These are phyloP conservation scores for Fusarium subglutinans DNA, from an alignment of 2,329 filamentous ascomycete species.

Conservation along the genomic window DNA sequence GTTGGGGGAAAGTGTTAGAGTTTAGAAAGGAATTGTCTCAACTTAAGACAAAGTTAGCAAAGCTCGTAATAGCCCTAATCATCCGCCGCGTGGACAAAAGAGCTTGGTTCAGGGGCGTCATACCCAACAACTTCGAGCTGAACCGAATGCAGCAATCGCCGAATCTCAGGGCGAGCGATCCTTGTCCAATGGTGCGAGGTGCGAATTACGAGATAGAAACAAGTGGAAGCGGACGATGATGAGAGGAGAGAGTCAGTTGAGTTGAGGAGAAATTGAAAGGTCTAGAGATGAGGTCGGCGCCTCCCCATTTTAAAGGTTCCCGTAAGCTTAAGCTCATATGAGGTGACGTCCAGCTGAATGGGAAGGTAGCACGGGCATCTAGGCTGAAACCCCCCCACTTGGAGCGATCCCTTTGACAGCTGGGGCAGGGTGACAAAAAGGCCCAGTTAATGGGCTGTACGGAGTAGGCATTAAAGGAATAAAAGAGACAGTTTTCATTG, in stretches of 20 bases:
- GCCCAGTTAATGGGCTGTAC: rapidly evolving
- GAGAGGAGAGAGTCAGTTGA: neutral
- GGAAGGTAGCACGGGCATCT: constrained; percentile 22
- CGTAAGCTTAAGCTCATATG: neutral
- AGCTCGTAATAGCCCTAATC: neutral
- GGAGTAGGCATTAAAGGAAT: neutral
- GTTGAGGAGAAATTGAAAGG: neutral
- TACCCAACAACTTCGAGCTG: constrained; percentile 24
- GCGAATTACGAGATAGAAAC: neutral
- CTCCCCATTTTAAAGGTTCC: constrained; percentile 31
- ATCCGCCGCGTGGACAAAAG: neutral
- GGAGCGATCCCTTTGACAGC: neutral
- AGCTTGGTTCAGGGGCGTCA: constrained; percentile 33
- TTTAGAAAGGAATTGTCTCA: neutral
- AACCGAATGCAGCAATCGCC: constrained; percentile 41
- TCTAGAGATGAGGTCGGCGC: constrained; percentile 2
- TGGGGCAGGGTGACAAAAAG: constrained; percentile 7
- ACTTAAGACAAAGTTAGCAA: constrained; percentile 28
- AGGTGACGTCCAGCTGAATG: constrained; percentile 22
- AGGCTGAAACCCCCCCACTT: constrained; percentile 36
- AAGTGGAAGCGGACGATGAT: neutral
- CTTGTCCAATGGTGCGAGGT: constrained; percentile 18
- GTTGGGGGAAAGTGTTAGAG: neutral
- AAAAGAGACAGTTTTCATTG: too few relatives aligned
- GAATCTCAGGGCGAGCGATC: constrained; percentile 24